Conservation (phyloP, 2,329 filamentous ascomycete species). For the Ophiostoma quercus region DNA sequence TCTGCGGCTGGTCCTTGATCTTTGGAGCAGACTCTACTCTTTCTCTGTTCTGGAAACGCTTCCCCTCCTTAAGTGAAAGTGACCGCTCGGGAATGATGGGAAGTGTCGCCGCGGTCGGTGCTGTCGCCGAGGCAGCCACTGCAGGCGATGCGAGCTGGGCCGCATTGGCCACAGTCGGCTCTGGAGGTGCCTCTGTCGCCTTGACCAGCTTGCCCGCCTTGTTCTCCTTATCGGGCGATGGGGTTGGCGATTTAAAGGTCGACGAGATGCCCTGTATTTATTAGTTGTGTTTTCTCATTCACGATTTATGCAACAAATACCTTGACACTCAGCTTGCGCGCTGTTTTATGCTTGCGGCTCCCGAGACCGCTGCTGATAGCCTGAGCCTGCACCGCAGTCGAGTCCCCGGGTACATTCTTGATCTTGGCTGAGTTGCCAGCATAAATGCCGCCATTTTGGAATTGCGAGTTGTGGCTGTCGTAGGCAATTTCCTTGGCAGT, state of each 20-base stretch:
- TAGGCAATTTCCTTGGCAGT: neutral
- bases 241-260: conserved; percentile 22
- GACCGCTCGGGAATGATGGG: conserved; percentile 24
- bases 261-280: conserved; percentile 9
- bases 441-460: neutral
- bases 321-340: conserved; percentile 38
- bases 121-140: neutral
- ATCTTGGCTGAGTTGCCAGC: neutral
- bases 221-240: neutral
- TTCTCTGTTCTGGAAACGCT: neutral
- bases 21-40: neutral
- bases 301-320: conserved; percentile 25
- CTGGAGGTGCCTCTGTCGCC: neutral
- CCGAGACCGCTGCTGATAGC: conserved; percentile 15
- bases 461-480: neutral
- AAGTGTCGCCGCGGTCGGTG: neutral
- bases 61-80: conserved; percentile 16
- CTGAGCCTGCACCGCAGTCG: conserved; percentile 3
- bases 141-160: neutral
- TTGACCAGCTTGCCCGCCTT: neutral
- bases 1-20: neutral
- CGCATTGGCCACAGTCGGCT: neutral
- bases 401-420: neutral
- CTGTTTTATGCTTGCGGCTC: conserved; percentile 28
- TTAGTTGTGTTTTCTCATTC: neutral